Percentiles rank a stretch among this genome's conserved stretches.
Conservation (phyloP, 768 basidiomycete genomes). For the Auricularia auricula-judae region DNA sequence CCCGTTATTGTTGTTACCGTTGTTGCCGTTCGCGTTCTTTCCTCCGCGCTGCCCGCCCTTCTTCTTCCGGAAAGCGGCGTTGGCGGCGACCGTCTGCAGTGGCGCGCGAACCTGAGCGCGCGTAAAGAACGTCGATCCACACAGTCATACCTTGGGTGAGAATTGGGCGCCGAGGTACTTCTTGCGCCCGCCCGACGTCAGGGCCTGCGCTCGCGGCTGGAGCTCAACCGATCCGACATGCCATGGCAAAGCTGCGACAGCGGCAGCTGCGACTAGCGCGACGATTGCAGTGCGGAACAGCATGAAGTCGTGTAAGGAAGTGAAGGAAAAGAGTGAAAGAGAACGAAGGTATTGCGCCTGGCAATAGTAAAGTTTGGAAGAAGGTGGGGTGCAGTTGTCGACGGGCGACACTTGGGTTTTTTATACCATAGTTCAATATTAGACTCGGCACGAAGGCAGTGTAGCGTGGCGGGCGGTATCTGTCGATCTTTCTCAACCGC, state of each 20-base stretch:
- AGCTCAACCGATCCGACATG: neutral
- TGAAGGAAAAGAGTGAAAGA: neutral
- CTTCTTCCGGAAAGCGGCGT: neutral
- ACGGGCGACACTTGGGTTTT: neutral
- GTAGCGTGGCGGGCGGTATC: no score
- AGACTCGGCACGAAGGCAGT: neutral
- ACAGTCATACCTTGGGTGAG: neutral
- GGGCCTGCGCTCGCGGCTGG: neutral
- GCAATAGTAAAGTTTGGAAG: neutral
- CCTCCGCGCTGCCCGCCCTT: neutral
- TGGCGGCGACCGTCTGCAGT: neutral
- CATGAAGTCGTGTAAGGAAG: neutral
- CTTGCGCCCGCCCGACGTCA: neutral
- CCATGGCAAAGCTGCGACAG: neutral
- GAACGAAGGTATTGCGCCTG: neutral
- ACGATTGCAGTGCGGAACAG: neutral
- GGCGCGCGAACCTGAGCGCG: neutral
- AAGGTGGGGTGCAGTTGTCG: neutral
- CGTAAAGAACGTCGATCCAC: neutral
- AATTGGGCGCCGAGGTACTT: neutral
- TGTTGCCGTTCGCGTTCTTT: neutral
- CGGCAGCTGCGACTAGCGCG: neutral
- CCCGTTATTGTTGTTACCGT: neutral
- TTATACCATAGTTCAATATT: neutral
- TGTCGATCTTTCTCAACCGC: no score